Percentiles rank a stretch among this genome's conserved stretches.
phyloP scores from a whole-genome alignment of 257 asterid genomes.

The Haberlea rhodopensis region DNA sequence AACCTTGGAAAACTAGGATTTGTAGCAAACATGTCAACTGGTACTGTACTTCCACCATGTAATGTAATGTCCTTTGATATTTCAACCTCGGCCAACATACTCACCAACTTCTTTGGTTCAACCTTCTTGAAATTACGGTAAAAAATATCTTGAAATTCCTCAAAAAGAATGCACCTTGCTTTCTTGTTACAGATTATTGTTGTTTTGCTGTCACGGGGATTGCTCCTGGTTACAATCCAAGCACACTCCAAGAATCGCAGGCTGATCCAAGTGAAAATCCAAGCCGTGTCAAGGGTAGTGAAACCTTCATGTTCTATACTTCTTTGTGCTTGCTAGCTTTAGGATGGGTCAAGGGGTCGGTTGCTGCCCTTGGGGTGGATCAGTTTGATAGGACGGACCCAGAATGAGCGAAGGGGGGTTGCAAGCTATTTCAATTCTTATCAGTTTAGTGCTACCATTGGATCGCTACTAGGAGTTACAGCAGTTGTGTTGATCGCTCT shows the following conservation, averaged over 20 bases:
- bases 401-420: too few species aligned
- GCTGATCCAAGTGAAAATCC: constrained; percentile 34
- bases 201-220: too few species aligned
- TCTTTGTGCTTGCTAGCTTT: constrained; percentile 46
- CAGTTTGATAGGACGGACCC: too few species aligned
- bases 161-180: background rate
- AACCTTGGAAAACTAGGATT: constrained; percentile 45
- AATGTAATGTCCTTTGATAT: constrained; percentile 30
- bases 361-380: constrained; percentile 55
- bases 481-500: too few species aligned
- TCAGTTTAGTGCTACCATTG: too few species aligned
- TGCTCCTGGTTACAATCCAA: constrained; percentile 47
- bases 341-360: constrained; percentile 56
- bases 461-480: too few species aligned
- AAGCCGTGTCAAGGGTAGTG: constrained; percentile 34
- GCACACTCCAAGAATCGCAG: constrained; percentile 39
- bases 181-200: background rate
- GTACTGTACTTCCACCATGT: constrained; percentile 46
- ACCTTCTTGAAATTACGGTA: constrained; percentile 53
- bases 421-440: too few species aligned
- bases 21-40: constrained; percentile 49
- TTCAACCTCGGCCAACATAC: constrained; percentile 44
- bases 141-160: background rate
- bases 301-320: constrained; percentile 42
- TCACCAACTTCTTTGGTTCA: constrained; percentile 55